Evolutionary conservation across 2,329 filamentous ascomycete genomes (phyloP).

Genomic region (Pseudocercospora musae): DNA sequence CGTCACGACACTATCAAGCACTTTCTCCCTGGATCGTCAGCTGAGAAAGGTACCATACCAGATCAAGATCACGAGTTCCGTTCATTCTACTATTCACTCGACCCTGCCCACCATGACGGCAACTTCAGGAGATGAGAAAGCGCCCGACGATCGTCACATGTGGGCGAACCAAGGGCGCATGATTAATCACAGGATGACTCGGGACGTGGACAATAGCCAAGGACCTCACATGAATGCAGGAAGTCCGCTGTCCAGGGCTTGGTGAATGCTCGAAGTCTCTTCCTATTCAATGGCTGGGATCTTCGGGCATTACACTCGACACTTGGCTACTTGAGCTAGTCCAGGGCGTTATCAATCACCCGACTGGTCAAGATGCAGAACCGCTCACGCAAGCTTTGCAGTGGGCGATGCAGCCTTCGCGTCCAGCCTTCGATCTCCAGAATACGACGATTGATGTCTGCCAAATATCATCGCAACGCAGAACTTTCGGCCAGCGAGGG

Average conservation of each 20-base stretch:
- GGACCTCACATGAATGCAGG: background rate
- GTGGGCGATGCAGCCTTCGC: no score
- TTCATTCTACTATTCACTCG: background rate
- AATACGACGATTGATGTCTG: no score
- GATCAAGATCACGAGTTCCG: background rate
- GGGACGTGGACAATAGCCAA: background rate
- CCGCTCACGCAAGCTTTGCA: no score
- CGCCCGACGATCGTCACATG: background rate
- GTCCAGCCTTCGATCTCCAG: no score
- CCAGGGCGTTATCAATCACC: no score
- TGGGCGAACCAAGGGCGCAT: background rate
- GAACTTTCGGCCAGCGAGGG: background rate
- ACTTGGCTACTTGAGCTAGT: background rate
- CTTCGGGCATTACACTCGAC: background rate
- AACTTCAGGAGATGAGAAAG: background rate
- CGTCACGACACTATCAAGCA: background rate
- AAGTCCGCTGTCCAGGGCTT: background rate
- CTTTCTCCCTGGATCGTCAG: background rate
- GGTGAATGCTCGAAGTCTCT: background rate
- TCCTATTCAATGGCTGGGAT: background rate
- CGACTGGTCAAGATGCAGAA: no score
- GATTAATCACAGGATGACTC: background rate
- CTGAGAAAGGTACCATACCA: background rate
- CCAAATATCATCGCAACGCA: background rate
- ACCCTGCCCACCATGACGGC: background rate